phyloP scores from a whole-genome alignment of 495 filamentous ascomycete species.

The Oidiodendron maius region DNA sequence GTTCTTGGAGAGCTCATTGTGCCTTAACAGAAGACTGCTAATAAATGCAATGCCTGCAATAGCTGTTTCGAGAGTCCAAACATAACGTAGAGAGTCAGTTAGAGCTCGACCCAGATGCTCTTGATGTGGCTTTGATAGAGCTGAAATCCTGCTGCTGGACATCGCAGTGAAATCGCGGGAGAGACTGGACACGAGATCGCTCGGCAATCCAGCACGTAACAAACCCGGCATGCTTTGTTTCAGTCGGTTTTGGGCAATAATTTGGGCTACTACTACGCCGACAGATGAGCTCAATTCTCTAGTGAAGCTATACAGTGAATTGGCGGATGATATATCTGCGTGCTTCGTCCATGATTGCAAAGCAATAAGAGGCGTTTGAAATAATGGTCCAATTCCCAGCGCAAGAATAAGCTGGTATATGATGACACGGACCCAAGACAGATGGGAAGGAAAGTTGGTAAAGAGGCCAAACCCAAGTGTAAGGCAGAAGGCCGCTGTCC shows the following conservation, averaged over 20 bases:
- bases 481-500: constrained; percentile 46
- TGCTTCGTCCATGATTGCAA: constrained; percentile 58
- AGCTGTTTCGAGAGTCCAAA: constrained; percentile 17
- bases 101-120: neutral
- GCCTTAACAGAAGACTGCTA: neutral
- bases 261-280: constrained; percentile 60
- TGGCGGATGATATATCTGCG: constrained; percentile 57
- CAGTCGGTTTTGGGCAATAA: constrained; percentile 57
- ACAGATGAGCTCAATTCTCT: constrained; percentile 56
- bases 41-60: constrained; percentile 17
- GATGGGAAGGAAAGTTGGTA: constrained; percentile 43
- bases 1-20: neutral
- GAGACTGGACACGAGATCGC: constrained; percentile 41
- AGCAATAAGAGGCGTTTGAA: constrained; percentile 71
- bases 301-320: constrained; percentile 55
- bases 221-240: constrained; percentile 30
- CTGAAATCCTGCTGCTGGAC: constrained; percentile 54
- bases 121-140: constrained; percentile 1
- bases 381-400: constrained; percentile 57
- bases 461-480: constrained; percentile 60
- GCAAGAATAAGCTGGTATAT: constrained; percentile 58
- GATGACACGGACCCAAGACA: constrained; percentile 43
- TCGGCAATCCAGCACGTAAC: constrained; percentile 40
- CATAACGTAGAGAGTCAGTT: neutral
- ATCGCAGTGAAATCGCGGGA: constrained; percentile 48